Conservation (phyloP, 2,329 filamentous ascomycete genomes). For the Dendryphion nanum region DNA sequence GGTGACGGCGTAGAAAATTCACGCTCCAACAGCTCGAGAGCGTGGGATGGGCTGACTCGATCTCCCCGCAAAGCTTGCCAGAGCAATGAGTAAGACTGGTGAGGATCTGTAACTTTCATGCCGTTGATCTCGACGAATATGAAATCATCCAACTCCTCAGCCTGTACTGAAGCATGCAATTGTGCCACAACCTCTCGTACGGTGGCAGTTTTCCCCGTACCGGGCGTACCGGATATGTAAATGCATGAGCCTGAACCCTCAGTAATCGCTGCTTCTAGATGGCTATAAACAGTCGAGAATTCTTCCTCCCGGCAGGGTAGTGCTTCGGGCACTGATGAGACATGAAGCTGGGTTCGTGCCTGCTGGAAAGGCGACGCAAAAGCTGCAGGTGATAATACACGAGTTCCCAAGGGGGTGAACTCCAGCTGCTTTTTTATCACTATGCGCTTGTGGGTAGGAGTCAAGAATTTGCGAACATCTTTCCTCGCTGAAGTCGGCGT, state of each 20-base stretch:
- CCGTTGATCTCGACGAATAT: slow-evolving; percentile 99
- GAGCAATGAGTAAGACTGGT: slow-evolving; percentile 90
- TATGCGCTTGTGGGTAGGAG: slow-evolving; percentile 66
- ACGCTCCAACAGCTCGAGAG: slow-evolving; percentile 82
- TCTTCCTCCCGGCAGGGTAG: slow-evolving; percentile 90
- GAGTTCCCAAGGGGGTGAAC: slow-evolving; percentile 91
- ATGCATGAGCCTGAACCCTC: slow-evolving; percentile 95
- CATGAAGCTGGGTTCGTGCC: slow-evolving; percentile 84
- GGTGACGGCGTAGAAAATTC: slow-evolving; percentile 93
- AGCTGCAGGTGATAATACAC: slow-evolving; percentile 74
- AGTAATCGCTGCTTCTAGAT: slow-evolving; percentile 89
- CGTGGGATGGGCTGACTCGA: slow-evolving; percentile 86
- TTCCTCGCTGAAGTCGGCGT: slow-evolving; percentile 48
- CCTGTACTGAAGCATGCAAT: slow-evolving; percentile 80
- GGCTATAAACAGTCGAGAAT: slow-evolving; percentile 87
- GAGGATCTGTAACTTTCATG: slow-evolving; percentile 98
- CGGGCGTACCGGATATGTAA: slow-evolving; percentile 98
- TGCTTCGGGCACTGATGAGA: slow-evolving; percentile 85
- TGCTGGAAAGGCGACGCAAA: slow-evolving; percentile 87
- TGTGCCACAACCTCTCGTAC: slow-evolving; percentile 91
- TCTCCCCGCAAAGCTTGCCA: slow-evolving; percentile 97
- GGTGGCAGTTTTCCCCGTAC: slow-evolving; percentile 95
- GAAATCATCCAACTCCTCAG: slow-evolving; percentile 95
- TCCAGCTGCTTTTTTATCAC: slow-evolving; percentile 84
- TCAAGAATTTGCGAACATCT: slow-evolving; percentile 55